Percentiles rank a stretch among this genome's conserved stretches.
These are phyloP conservation scores for Adansonia digitata DNA, from an alignment of 345 rosid species.

Conservation along the genomic window DNA sequence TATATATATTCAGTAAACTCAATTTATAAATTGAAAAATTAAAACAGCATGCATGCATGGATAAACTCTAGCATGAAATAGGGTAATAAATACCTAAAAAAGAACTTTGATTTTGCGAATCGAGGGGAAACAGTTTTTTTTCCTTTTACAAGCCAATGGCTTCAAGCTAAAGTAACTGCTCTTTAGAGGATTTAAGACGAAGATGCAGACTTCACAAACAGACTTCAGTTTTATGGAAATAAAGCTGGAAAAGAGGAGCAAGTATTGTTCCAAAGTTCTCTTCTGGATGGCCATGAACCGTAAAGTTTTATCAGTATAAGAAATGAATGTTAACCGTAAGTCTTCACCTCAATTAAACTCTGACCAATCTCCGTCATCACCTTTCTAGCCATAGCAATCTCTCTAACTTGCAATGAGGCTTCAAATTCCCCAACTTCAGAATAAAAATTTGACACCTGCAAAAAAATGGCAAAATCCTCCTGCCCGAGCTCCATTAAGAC, in stretches of 20 bases:
- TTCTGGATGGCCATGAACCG: background rate
- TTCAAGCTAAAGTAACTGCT: slow-evolving; percentile 41
- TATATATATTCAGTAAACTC: background rate
- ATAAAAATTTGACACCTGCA: slow-evolving; percentile 68
- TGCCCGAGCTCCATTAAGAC: slow-evolving; percentile 52
- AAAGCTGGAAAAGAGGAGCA: slow-evolving; percentile 19
- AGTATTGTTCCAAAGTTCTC: background rate
- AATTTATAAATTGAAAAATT: slow-evolving; percentile 5
- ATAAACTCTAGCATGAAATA: background rate
- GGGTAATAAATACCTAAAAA: slow-evolving; percentile 8
- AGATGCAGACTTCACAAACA: slow-evolving; percentile 24
- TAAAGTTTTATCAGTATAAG: slow-evolving; percentile 5
- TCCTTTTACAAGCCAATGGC: slow-evolving; percentile 27
- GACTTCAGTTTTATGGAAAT: slow-evolving; percentile 23
- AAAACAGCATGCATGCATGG: slow-evolving; percentile 9
- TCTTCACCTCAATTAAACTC: slow-evolving; percentile 43
- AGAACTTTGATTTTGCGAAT: slow-evolving; percentile 31
- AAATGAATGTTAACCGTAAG: slow-evolving; percentile 15
- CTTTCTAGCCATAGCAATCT: slow-evolving; percentile 48
- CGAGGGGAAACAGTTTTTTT: background rate
- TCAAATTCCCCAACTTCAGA: slow-evolving; percentile 63
- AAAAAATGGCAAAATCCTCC: slow-evolving; percentile 44
- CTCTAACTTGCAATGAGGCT: slow-evolving; percentile 44
- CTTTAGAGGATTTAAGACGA: slow-evolving; percentile 14
- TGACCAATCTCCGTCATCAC: slow-evolving; percentile 50